A percentile compares a stretch with the other conserved stretches of the same genome.
These are phyloP conservation scores for Sinapis alba DNA, from an alignment of 441 rosid genomes.

Conservation along the genomic window DNA sequence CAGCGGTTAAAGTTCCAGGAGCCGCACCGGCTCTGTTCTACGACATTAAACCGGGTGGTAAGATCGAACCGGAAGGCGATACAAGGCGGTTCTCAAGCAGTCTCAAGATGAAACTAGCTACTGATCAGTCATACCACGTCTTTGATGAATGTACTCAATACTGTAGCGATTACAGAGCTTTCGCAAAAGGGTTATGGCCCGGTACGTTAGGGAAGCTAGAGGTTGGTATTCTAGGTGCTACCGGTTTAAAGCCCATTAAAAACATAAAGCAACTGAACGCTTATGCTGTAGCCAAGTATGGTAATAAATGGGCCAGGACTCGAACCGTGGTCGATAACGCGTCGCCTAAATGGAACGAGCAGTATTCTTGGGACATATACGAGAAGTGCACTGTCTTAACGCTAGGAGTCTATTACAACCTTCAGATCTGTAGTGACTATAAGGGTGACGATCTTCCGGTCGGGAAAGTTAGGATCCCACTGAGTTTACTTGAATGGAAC, in stretches of 20 bases:
- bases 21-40: conserved; percentile 11
- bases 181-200: conserved; percentile 22
- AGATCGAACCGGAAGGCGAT: background rate
- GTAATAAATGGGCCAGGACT: conserved; percentile 33
- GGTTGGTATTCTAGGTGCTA: conserved; percentile 22
- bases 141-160: conserved; percentile 14
- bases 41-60: conserved; percentile 12
- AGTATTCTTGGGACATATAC: conserved; percentile 29
- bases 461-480: conserved; percentile 30
- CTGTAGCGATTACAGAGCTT: conserved; percentile 30
- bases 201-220: conserved; percentile 17
- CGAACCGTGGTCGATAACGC: conserved; percentile 22
- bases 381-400: conserved; percentile 22
- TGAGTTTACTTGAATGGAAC: background rate
- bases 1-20: conserved; percentile 21
- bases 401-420: conserved; percentile 28
- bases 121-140: conserved; percentile 36
- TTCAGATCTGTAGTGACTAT: background rate
- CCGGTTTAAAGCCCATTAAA: conserved; percentile 3
- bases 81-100: conserved; percentile 28
- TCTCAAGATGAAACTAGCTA: conserved; percentile 26
- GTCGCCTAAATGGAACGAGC: conserved; percentile 36
- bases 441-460: background rate
- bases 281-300: conserved; percentile 34
- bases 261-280: background rate